phyloP scores from a whole-genome alignment of 2,329 filamentous ascomycete genomes.

The Elsinoe batatas region DNA sequence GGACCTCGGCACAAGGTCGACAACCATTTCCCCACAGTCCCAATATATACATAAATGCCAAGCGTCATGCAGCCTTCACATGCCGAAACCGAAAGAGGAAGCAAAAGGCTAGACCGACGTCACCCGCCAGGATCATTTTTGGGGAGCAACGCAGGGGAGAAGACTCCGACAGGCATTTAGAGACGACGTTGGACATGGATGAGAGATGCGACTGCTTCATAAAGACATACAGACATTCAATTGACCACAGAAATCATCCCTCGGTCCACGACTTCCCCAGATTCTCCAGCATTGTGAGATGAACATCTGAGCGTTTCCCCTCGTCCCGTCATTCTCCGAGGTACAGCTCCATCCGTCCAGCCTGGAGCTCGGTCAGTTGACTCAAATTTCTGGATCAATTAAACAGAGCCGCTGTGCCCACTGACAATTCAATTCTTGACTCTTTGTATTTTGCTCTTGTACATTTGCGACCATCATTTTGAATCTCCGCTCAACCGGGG shows the following conservation, averaged over 20 bases:
- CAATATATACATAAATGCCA: not conserved
- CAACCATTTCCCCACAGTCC: not conserved
- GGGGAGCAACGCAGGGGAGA: not conserved
- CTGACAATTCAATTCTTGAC: not conserved
- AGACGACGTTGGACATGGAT: not conserved
- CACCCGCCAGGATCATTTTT: not conserved
- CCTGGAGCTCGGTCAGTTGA: conserved; percentile 13
- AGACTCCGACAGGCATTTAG: not conserved
- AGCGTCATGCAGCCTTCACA: conserved; percentile 6
- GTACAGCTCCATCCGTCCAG: conserved; percentile 10
- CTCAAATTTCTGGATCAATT: conserved; percentile 13
- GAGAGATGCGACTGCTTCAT: not conserved
- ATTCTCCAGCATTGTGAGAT: not conserved
- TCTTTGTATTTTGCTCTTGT: not conserved
- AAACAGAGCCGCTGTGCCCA: conserved; percentile 12
- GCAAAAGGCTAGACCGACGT: conserved; percentile 1
- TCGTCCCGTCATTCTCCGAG: conserved; percentile 13
- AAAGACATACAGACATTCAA: not conserved
- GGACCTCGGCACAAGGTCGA: conserved; percentile 1
- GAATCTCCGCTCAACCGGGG: not conserved
- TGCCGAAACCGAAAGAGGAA: conserved; percentile 9
- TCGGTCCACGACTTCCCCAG: conserved; percentile 6
- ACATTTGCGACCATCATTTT: not conserved
- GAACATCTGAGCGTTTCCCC: conserved; percentile 3
- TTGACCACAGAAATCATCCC: not conserved